Base-by-base conservation (phyloP, 257 asterid genomes). In the Ocimum tenuiflorum region DNA sequence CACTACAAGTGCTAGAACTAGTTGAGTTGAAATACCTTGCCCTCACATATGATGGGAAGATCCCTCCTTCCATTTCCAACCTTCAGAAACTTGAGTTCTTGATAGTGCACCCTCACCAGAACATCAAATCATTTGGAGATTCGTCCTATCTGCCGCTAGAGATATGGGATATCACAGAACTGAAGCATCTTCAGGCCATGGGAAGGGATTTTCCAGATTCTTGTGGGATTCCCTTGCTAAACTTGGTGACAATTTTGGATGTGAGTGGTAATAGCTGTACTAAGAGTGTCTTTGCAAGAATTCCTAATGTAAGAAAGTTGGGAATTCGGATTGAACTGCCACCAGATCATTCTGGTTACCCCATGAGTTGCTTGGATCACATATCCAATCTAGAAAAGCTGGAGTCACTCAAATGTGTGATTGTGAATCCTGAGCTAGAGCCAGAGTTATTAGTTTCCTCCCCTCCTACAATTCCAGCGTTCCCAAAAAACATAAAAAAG, bases 61-160 rank as follows among this genome's bases (percentile, higher is more conserved):
- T 65, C 36, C 71, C 71, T 65, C 42, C 53, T 22, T 65, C 71
- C 18, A 20, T 65, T n/a, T 66, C 71, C 17, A 66, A 53, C 39
- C 63, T 66, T 38, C 3, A 15, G 13, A 52, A 27, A n/a, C 63
- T 66, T 29, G 14, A 53, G 36, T 66, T 36, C 63, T 53, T 66
- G 33, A 53, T 39, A 9, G 45, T 66, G 2, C 33, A 10, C 41
- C 71, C 54, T 14, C 63, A 57, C 10, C 47, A 57, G 48, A 38
- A 35, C 48, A 57, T 57, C 10, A 55, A 1, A 14, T 35, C 71
- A 65, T 4, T n/a, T 51, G 71, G 33, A 52, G 54, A 7, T 39
- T 13, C 22, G 6, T 15, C 22, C 3, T 52, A 66, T 66, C 50
- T 66, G 12, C 71, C 71, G 23, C 2, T 15, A 17, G 71, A 52